Conservation (phyloP, 768 basidiomycete genomes). For the Panaeolus cyanescens region DNA sequence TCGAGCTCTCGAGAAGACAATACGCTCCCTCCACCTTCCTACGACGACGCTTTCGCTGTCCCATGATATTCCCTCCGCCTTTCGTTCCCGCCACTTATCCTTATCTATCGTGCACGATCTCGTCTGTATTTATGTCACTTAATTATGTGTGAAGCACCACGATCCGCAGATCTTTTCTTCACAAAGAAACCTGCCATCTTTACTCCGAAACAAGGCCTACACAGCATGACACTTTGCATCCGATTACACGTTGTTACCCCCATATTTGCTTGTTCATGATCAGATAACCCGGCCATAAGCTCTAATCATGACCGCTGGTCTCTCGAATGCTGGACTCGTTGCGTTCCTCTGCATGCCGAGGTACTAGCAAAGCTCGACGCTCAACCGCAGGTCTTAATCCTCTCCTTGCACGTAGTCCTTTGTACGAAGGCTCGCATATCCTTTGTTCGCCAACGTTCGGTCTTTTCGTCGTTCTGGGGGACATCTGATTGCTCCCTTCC, state of each 20-base stretch:
- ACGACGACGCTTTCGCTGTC: conserved; percentile 28
- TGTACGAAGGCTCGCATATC: neutral
- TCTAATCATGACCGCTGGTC: neutral
- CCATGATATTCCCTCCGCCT: neutral
- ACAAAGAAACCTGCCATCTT: neutral
- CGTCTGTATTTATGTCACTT: neutral
- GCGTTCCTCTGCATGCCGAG: neutral
- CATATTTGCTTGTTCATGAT: neutral
- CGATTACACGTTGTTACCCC: neutral
- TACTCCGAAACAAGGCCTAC: neutral
- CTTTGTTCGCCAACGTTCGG: neutral
- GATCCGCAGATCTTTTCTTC: neutral
- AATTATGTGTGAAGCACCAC: neutral
- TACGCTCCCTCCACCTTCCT: conserved; percentile 32
- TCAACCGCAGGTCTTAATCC: too few relatives aligned
- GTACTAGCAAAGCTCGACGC: too few relatives aligned
- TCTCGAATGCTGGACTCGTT: too few relatives aligned
- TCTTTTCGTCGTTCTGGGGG: neutral
- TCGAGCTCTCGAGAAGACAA: conserved; percentile 6
- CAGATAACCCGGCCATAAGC: neutral
- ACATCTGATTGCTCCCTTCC: neutral
- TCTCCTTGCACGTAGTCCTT: neutral
- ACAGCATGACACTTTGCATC: neutral
- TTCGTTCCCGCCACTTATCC: neutral
- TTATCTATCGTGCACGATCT: neutral